A percentile compares a stretch with the other conserved stretches of the same genome.
phyloP scores from a whole-genome alignment of 176 grass and related monocot species.

The Ampelocalamus luodianensis region DNA sequence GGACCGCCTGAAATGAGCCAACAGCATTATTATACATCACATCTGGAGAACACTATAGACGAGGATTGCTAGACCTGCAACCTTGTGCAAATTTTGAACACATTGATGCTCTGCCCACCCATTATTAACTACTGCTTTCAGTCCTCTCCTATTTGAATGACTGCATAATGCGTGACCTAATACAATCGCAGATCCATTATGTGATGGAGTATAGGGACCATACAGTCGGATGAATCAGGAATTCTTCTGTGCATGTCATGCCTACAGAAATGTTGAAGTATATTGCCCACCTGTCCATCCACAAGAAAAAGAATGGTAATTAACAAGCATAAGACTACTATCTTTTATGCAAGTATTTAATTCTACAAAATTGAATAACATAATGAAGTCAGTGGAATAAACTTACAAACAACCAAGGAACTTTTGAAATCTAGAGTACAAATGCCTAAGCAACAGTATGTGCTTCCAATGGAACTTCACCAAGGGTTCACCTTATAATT shows the following conservation, averaged over 20 bases:
- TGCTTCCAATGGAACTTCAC: not conserved
- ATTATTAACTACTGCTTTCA: slow-evolving; percentile 30
- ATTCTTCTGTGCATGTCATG: not conserved
- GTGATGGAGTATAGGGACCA: not conserved
- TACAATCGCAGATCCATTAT: slow-evolving; percentile 30
- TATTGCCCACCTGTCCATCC: not conserved
- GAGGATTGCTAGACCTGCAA: not conserved
- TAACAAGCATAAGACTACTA: not conserved
- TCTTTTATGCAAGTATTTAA: not conserved
- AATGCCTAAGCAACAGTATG: not conserved
- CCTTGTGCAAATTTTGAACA: not conserved
- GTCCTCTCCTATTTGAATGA: slow-evolving; percentile 10
- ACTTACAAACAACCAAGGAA: slow-evolving; percentile 3
- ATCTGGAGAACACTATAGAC: slow-evolving; percentile 8
- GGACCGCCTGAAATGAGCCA: not conserved
- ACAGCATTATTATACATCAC: slow-evolving; percentile 8
- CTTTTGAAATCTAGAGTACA: not conserved
- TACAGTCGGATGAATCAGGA: not conserved
- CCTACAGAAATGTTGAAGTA: slow-evolving; percentile 23
- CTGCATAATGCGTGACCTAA: not conserved
- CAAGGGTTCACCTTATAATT: not conserved
- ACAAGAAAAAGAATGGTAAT: not conserved
- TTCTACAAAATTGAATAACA: not conserved
- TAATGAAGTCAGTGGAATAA: not conserved
- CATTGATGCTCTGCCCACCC: slow-evolving; percentile 23